These are phyloP conservation scores for Nigrograna mackinnonii DNA, from an alignment of 2,329 filamentous ascomycete species.

Conservation along the genomic window DNA sequence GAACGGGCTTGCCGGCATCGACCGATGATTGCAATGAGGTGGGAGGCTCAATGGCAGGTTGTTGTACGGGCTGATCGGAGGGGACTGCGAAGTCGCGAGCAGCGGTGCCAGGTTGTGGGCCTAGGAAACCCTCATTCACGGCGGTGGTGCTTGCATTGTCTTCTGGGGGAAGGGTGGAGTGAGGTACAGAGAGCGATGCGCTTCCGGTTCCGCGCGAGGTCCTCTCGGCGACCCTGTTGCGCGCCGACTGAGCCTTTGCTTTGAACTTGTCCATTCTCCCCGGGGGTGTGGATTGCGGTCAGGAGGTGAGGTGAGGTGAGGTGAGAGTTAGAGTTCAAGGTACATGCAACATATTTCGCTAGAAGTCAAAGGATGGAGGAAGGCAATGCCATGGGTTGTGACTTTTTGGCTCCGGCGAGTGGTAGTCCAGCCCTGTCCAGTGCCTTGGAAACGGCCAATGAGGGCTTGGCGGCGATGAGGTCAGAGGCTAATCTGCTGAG, in stretches of 20 bases:
- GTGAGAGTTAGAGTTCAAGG: too few species aligned
- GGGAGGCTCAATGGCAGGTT: conserved; percentile 31
- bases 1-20: conserved; percentile 35
- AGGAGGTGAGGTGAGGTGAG: too few species aligned
- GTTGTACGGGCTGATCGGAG: conserved; percentile 16
- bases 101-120: conserved; percentile 27
- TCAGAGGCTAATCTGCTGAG: too few species aligned
- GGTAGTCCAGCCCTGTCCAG: too few species aligned
- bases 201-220: conserved; percentile 28
- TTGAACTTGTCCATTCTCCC: conserved; percentile 43
- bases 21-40: conserved; percentile 40
- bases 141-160: conserved; percentile 35
- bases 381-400: too few species aligned
- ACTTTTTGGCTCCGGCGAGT: too few species aligned
- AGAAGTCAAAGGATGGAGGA: too few species aligned
- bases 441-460: too few species aligned
- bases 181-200: conserved; percentile 30
- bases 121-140: conserved; percentile 35
- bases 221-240: conserved; percentile 32
- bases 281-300: too few species aligned
- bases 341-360: too few species aligned
- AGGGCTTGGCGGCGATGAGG: too few species aligned
- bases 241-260: conserved; percentile 35
- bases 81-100: conserved; percentile 37
- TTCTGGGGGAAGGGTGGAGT: conserved; percentile 28